Base-by-base conservation (phyloP, 441 rosid species). In the Eutrema salsugineum region DNA sequence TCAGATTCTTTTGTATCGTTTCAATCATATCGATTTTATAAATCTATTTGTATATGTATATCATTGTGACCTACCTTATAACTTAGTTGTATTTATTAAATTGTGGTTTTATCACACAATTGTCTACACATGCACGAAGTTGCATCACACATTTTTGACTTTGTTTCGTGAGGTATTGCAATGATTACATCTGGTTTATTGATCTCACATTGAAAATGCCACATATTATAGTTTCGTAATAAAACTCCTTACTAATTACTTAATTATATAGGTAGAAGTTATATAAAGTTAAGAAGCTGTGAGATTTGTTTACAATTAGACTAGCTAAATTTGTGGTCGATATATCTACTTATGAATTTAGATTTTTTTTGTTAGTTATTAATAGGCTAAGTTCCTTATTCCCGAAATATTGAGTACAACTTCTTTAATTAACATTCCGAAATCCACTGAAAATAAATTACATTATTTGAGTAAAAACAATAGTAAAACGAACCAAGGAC, bases 1-100 rank as follows among this genome's bases (percentile, higher is more conserved):
- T 63, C 66, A 55, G 42, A 47, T 47, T 11, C 28, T 53, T 53
- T 44, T 36, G 78, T 75, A 40, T 74, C 14, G 19, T 53, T 68
- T 63, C 71, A 68, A 30, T 63, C 39, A 55, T 69, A 24, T 63
- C 59, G 32, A 14, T 54, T 22, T 46, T 63, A 28, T 28, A 63
- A 46, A 38, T 68, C 46, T 68, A 24, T 33, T 33, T 60, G 22
- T 67, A 33, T 33, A 6, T 65, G n/a, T 73, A n/a, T 42, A 50
- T 33, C 42, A 66, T 51, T 67, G 68, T 60, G 32, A 67, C 63
- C 48, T 59, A 49, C 55, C 44, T 39, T 46, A 47, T 56, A 48
- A 59, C 22, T 16, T 35, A 24, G 42, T 32, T 53, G 28, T 73
- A 42, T 19, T 49, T 57, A 8, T 19, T 50, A 12, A 32, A 30